Percentiles rank a stretch among this genome's conserved stretches.
phyloP scores from a whole-genome alignment of 441 rosid genomes.

The Arabidopsis hybrid region DNA sequence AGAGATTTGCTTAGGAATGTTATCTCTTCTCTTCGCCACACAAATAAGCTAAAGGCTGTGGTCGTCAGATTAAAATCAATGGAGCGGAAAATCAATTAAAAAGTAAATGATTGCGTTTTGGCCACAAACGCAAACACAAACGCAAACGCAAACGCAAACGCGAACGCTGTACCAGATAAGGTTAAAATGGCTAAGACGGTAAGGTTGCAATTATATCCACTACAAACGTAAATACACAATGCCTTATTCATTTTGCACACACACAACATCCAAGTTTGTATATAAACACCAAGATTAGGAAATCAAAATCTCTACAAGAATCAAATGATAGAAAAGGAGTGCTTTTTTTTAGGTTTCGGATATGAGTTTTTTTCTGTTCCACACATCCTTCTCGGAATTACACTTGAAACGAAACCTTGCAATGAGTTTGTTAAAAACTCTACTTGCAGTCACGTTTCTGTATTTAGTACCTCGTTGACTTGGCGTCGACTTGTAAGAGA shows the following conservation, averaged over 20 bases:
- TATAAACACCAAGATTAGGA: slow-evolving; percentile 24
- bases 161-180: too few relatives aligned
- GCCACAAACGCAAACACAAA: not conserved
- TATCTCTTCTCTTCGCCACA: slow-evolving; percentile 78
- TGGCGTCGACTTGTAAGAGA: slow-evolving; percentile 48
- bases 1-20: slow-evolving; percentile 36
- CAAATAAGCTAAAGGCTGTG: slow-evolving; percentile 52
- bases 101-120: not conserved
- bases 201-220: not conserved
- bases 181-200: not conserved
- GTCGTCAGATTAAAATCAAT: slow-evolving; percentile 14
- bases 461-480: slow-evolving; percentile 39
- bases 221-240: too few relatives aligned
- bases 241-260: too few relatives aligned
- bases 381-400: slow-evolving; percentile 30
- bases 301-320: slow-evolving; percentile 40
- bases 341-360: slow-evolving; percentile 23
- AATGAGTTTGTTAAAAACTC: slow-evolving; percentile 52
- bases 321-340: not conserved
- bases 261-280: not conserved
- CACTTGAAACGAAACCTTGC: slow-evolving; percentile 48
- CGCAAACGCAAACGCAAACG: not conserved
- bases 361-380: slow-evolving; percentile 47
- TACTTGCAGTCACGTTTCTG: slow-evolving; percentile 30
- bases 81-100: not conserved